These are phyloP conservation scores for Lichtheimia ornata DNA, from an alignment of 371 early-diverging fungal species.

Conservation along the genomic window DNA sequence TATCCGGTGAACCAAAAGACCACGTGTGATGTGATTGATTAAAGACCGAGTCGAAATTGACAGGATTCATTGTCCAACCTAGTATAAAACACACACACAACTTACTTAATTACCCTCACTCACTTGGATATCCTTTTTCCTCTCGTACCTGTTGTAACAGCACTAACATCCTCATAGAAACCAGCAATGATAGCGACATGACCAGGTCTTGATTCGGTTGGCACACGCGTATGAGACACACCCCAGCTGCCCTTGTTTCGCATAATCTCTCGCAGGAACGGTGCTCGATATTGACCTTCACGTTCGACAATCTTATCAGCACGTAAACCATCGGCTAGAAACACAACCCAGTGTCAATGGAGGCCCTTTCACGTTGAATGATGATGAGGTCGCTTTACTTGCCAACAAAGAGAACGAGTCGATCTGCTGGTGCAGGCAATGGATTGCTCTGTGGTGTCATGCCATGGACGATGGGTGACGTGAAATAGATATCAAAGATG, in stretches of 20 bases:
- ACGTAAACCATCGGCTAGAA: slow-evolving; percentile 86
- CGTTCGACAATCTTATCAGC: slow-evolving; percentile 89
- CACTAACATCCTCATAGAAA: slow-evolving; percentile 96
- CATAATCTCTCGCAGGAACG: slow-evolving; percentile 71
- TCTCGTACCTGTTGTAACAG: slow-evolving; percentile 84
- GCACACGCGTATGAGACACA: slow-evolving; percentile 94
- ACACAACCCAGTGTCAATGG: not conserved
- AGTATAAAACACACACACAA: not conserved
- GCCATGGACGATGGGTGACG: slow-evolving; percentile 95
- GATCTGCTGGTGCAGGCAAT: slow-evolving; percentile 81
- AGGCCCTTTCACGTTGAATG: no score
- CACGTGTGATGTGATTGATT: slow-evolving; percentile 90
- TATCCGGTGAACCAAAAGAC: slow-evolving; percentile 98
- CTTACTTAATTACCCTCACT: not conserved
- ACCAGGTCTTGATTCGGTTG: slow-evolving; percentile 97
- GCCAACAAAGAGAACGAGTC: slow-evolving; percentile 90
- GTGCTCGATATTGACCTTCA: slow-evolving; percentile 62
- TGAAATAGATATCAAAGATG: slow-evolving; percentile 98
- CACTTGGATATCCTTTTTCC: not conserved
- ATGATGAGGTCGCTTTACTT: slow-evolving; percentile 14
- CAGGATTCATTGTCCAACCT: slow-evolving; percentile 97
- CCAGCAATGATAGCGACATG: slow-evolving; percentile 97
- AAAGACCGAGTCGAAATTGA: slow-evolving; percentile 94
- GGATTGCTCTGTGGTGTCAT: slow-evolving; percentile 80
- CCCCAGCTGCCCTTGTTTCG: slow-evolving; percentile 81